These are phyloP conservation scores for Claviceps maximensis DNA, from an alignment of 2,329 filamentous ascomycete species.

Conservation along the genomic window DNA sequence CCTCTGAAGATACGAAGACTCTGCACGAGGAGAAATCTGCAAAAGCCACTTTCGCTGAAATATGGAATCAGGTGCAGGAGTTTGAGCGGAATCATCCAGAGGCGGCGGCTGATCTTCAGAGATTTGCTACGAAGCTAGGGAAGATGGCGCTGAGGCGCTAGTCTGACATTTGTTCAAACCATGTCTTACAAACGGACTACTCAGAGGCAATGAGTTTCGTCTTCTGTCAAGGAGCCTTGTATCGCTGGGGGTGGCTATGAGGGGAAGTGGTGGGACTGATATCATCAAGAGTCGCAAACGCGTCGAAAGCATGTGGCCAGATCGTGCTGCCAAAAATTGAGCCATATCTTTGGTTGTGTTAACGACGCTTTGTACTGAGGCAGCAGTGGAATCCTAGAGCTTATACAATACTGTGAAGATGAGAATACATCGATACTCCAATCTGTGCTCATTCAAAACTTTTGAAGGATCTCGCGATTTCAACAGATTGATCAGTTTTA, in stretches of 20 bases:
- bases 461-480: too few species aligned
- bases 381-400: too few species aligned
- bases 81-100: background rate
- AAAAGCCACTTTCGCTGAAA: background rate
- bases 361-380: too few species aligned
- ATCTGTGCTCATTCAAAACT: too few species aligned
- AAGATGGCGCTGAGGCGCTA: background rate
- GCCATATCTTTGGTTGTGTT: too few species aligned
- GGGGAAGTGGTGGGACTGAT: slow-evolving; percentile 44
- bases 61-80: background rate
- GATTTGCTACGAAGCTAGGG: background rate
- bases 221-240: background rate
- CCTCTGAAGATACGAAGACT: background rate
- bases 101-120: background rate
- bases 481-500: too few species aligned
- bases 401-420: too few species aligned
- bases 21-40: background rate
- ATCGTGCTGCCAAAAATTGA: slow-evolving; percentile 59
- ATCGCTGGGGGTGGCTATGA: too few species aligned
- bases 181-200: too few species aligned
- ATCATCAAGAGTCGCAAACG: slow-evolving; percentile 99
- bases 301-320: slow-evolving; percentile 74
- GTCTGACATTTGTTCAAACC: background rate
- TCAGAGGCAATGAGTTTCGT: too few species aligned
- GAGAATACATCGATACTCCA: too few species aligned